Percentiles rank a stretch among this genome's conserved stretches.
Conservation (phyloP, 257 asterid species). For the Solanum chiquidenum region DNA sequence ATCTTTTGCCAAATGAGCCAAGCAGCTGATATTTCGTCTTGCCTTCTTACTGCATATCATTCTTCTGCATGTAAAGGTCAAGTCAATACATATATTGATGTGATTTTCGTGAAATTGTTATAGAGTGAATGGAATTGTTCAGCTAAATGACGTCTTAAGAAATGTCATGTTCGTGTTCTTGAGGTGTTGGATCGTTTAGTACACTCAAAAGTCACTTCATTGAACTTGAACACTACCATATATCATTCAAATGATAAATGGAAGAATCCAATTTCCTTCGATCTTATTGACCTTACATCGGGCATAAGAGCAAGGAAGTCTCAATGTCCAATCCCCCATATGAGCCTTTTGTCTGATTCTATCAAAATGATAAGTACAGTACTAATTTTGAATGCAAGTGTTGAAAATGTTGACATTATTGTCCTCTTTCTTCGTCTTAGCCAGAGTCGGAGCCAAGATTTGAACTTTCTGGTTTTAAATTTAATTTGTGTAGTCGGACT, state of each 20-base stretch:
- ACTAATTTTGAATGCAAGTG: background rate
- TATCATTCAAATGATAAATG: background rate
- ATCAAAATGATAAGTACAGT: background rate
- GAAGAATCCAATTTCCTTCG: background rate
- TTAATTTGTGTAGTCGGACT: background rate
- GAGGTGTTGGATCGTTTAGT: background rate
- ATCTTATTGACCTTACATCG: background rate
- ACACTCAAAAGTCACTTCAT: background rate
- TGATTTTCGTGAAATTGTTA: background rate
- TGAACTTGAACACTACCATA: background rate
- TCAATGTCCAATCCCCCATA: background rate
- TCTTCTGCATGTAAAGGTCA: background rate
- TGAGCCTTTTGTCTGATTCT: background rate
- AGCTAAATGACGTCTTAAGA: background rate
- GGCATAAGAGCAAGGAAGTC: background rate
- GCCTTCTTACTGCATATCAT: background rate
- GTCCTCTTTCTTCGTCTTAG: slow-evolving; percentile 2
- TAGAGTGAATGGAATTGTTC: background rate
- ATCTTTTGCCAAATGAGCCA: background rate
- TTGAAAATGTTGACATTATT: background rate
- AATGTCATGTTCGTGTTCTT: background rate
- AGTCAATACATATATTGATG: background rate
- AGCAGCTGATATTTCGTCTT: background rate
- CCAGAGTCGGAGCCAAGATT: background rate
- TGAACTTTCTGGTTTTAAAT: background rate